phyloP scores from a whole-genome alignment of 2,329 filamentous ascomycete species.

The Lasiodiplodia citricola region DNA sequence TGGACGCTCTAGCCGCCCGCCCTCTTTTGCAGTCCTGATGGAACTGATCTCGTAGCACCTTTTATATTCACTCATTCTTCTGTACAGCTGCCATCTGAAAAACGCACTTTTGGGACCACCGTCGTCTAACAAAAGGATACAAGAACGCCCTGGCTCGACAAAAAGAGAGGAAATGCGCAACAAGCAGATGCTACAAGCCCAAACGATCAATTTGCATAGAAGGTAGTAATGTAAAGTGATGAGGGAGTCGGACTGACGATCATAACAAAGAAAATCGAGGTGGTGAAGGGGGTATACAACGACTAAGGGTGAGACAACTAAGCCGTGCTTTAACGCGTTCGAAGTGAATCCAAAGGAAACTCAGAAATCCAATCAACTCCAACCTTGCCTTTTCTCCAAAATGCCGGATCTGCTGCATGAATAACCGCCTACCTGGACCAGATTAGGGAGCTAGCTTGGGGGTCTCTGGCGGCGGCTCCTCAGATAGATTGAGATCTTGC shows the following conservation, averaged over 20 bases:
- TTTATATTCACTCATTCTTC: neutral
- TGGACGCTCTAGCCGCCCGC: too few relatives aligned
- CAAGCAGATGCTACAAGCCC: constrained; percentile 4
- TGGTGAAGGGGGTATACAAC: constrained; percentile 25
- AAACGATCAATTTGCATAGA: constrained; percentile 1
- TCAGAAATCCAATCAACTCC: constrained; percentile 17
- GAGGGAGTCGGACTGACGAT: neutral
- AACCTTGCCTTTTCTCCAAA: neutral
- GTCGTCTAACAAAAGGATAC: constrained; percentile 12
- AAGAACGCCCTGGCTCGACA: constrained; percentile 4
- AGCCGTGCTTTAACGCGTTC: constrained; percentile 6
- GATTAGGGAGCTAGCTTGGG: constrained; percentile 1
- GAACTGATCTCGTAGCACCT: neutral
- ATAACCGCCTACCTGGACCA: neutral
- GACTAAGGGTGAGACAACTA: constrained; percentile 7
- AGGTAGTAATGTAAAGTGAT: neutral
- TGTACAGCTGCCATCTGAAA: neutral
- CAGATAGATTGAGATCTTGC: constrained; percentile 19
- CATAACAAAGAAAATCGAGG: constrained; percentile 16
- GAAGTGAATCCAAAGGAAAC: constrained; percentile 13
- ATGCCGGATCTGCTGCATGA: neutral
- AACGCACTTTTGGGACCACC: constrained; percentile 2
- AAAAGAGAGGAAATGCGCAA: neutral
- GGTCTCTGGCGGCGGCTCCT: constrained; percentile 21
- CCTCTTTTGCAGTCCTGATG: neutral